A percentile compares a stretch with the other conserved stretches of the same genome.
Conservation (phyloP, 345 rosid species). For the Kernera saxatilis region DNA sequence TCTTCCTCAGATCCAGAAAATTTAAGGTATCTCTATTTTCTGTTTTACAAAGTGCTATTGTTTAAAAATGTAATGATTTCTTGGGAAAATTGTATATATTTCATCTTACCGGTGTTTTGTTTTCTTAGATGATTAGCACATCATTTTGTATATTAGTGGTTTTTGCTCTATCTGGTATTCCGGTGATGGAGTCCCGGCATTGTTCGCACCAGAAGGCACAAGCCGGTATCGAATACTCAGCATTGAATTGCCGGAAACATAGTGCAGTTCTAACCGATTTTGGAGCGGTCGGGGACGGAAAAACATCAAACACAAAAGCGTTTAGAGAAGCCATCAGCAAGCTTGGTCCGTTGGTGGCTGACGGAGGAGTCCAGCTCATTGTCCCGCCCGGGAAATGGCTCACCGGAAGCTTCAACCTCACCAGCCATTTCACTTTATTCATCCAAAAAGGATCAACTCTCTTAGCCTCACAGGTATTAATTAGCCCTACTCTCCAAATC, state of each 20-base stretch:
- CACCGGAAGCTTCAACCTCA: constrained; percentile 69
- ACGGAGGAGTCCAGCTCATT: constrained; percentile 63
- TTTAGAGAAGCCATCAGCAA: constrained; percentile 41
- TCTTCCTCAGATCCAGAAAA: neutral
- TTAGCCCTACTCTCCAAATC: neutral
- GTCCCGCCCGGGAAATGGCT: constrained; percentile 63
- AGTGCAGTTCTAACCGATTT: constrained; percentile 48
- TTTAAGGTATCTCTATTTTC: neutral
- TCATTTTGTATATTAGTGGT: constrained; percentile 1
- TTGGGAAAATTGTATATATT: neutral
- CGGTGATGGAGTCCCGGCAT: constrained; percentile 8
- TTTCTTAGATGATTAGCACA: constrained; percentile 11
- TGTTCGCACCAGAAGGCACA: no score
- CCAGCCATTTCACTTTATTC: constrained; percentile 72
- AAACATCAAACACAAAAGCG: constrained; percentile 54
- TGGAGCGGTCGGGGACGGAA: constrained; percentile 69
- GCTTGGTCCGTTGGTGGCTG: constrained; percentile 34
- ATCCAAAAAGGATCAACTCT: constrained; percentile 46
- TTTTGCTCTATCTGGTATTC: constrained; percentile 9
- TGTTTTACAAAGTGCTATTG: no score
- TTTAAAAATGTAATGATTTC: no score
- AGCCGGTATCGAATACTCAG: constrained; percentile 22
- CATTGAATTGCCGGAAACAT: constrained; percentile 53
- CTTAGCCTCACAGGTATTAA: constrained; percentile 57
- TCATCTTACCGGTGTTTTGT: neutral